Evolutionary conservation across 2,329 filamentous ascomycete species (phyloP), one percentile per base, ranked within the genome.

Genomic region (Xylaria polymorpha): DNA sequence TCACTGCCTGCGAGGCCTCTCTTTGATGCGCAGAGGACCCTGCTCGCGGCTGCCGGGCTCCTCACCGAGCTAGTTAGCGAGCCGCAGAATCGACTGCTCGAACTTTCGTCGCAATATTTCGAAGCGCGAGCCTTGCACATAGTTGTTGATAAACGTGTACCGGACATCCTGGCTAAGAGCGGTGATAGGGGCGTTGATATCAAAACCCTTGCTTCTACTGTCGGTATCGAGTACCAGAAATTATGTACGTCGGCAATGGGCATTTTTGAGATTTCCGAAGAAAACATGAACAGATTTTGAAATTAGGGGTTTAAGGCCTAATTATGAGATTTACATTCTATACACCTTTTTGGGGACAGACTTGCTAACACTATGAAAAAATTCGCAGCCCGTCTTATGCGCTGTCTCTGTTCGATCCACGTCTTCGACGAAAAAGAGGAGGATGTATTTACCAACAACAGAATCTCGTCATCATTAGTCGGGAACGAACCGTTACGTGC

Each of bases 401-500:
- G 79, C 18, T 79, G 74, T 55, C 73, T 81, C 10, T 78, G 75
- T 66, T 81, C 80, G 8, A 78, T 76, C 39, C 77, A 79, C 58
- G 72, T 81, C 50, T 81, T 82, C 68, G 39, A 69, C 22, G 77
- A 81, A 64, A 61, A 73, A 0, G 66, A 62, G 0, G 71, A 75
- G 35, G 77, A 81, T 51, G 56, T 68, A 5, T 81, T 80, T 68
- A 74, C 76, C 41, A 81, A 82, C 61, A 81, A 81, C 68, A 44
- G 56, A n/a, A 77, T 81, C n/a, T 80, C 80, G 4, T 68, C 69
- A 41, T 74, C 77, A 0, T 66, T 82, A 8, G 78, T 81, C 1
- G 61, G 69, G 6, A 81, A 81, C 58, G 79, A 81, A 58, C 76
- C 74, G 2, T 68, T 82, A 2, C 73, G 79, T 4, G 78, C 80